Conservation (phyloP, 305 asterid species). For the Fraxinus xanthoxyloides region DNA sequence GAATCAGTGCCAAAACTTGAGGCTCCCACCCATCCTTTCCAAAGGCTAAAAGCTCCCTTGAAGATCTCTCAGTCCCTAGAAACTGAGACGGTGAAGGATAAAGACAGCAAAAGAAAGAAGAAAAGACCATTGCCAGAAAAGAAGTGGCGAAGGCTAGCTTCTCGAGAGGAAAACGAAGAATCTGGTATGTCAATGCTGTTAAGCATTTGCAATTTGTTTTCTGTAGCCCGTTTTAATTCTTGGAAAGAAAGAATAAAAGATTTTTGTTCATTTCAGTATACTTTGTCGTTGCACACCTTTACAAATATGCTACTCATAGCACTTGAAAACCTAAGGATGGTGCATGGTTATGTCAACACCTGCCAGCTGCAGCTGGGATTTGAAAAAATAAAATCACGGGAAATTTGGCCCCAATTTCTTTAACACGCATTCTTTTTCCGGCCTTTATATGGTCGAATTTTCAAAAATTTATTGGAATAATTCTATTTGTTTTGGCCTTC, state of each 20-base stretch:
- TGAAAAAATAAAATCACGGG: not conserved
- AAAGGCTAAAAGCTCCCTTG: conserved; percentile 55
- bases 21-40: conserved; percentile 68
- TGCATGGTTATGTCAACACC: not conserved
- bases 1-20: conserved; percentile 68
- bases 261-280: not conserved
- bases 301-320: not conserved
- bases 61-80: conserved; percentile 52
- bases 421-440: not conserved
- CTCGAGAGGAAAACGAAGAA: conserved; percentile 53
- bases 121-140: conserved; percentile 81
- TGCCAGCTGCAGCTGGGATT: not conserved
- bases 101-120: conserved; percentile 51
- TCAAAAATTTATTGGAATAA: not conserved
- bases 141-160: conserved; percentile 65
- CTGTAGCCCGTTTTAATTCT: conserved; percentile 14
- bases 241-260: conserved; percentile 6
- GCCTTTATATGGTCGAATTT: not conserved
- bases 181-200: conserved; percentile 46
- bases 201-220: conserved; percentile 2
- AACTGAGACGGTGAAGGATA: conserved; percentile 42
- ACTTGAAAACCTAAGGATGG: not conserved
- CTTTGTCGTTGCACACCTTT: not conserved
- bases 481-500: not conserved
- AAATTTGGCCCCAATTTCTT: not conserved